Conservation (phyloP, 2,329 filamentous ascomycete genomes). For the Diplodia sapinea region DNA sequence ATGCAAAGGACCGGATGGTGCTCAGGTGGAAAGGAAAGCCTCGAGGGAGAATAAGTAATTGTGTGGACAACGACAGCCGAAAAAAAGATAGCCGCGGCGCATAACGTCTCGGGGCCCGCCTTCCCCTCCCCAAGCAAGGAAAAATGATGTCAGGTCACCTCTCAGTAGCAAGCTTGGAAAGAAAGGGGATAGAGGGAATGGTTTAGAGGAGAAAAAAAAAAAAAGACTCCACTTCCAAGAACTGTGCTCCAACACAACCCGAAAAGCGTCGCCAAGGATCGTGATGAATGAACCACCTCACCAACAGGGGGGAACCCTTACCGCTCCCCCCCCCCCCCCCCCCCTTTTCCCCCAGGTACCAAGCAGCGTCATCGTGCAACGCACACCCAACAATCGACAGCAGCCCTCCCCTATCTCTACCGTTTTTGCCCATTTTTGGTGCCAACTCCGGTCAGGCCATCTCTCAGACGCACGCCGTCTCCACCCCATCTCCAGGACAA, state of each 20-base stretch:
- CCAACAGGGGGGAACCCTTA: neutral
- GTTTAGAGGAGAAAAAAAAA: neutral
- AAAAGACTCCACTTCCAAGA: neutral
- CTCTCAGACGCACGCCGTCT: no score
- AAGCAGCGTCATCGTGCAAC: no score
- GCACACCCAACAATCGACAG: no score
- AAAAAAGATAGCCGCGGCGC: neutral
- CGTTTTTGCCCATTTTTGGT: no score
- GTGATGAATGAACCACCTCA: neutral
- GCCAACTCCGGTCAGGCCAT: no score
- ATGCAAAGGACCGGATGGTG: conserved; percentile 7
- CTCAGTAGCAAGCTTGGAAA: neutral
- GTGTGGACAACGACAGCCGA: neutral
- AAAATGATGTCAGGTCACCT: neutral
- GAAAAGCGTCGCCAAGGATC: neutral
- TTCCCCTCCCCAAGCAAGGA: neutral
- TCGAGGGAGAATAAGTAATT: neutral
- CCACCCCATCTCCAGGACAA: no score
- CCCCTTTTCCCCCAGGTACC: no score
- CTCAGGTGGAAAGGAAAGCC: neutral
- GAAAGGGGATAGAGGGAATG: neutral
- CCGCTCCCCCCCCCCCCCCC: no score
- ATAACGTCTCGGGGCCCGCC: neutral
- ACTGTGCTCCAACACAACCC: neutral
- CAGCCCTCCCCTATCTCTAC: no score